Evolutionary conservation across 352 stramenopile genomes (phyloP), one percentile per base, ranked within the genome.

Genomic region (Phytophthora nicotianae): DNA sequence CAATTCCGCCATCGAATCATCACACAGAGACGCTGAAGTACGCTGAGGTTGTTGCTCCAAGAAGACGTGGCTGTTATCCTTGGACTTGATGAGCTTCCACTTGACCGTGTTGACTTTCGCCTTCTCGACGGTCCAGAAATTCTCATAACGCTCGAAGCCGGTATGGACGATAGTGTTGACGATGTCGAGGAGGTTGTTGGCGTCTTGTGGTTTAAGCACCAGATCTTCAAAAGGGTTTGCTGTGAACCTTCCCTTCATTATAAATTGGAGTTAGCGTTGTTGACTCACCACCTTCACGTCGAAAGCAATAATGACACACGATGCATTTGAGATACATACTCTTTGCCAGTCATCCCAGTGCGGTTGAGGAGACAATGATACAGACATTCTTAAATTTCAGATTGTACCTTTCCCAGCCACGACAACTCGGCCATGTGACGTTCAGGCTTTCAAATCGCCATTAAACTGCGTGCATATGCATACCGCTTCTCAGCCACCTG

Each of bases 1-100:
- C 8, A 73, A 32, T 2, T 54, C 35, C 1, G 50, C 10, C 2
- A 52, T 46, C 0, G 23, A 20, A 20, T 46, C 65, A 24, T 32
- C 9, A 4, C 27, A 47, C 20, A 55, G 5, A 29, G 24, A 29
- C 7, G 24, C 29, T 13, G 29, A 35, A 35, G 29, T 35, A 3
- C 17, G 42, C 7, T 38, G 33, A 0, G 24, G 4, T 17, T 54
- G 61, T n/a, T 55, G 37, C 20, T 65, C 66, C 17, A 62, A 49
- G 66, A 74, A 79, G 23, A 72, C 56, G 24, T 62, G 66, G 2
- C 54, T 19, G 14, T 69, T 60, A 20, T 72, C 63, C 13, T 48
- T 65, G 14, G 56, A 52, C 56, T 72, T 75, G 40, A 75, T 20
- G 3, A 62, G 24, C 29, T 75, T 72, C 67, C 67, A 75, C 48